Base-by-base conservation (phyloP, 2,329 filamentous ascomycete species). In the Dryadomyces quercivorus region DNA sequence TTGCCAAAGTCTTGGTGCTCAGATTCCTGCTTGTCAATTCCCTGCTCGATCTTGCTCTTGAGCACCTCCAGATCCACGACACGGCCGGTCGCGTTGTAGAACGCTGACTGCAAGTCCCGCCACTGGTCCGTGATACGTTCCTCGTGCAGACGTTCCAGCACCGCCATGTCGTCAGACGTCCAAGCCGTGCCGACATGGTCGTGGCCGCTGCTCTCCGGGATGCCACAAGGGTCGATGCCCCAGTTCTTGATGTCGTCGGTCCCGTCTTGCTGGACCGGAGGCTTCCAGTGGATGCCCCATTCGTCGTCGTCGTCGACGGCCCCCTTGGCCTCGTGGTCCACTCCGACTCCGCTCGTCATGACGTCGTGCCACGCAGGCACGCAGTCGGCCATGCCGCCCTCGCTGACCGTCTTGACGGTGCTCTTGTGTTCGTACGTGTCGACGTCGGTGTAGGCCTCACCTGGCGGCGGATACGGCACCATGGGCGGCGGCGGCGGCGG, bases 81-180 rank as follows among this genome's bases (percentile, higher is more conserved):
- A 7, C 68, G 63, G 4, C 72, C 72, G 0, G 71, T 74, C 47
- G 62, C 67, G 55, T 74, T 73, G 61, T 64, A 69, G 53, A 74
- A 73, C 50, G 67, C 68, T 34, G 70, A 69, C 57, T 75, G 72
- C 62, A 73, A 68, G 56, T 72, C 67, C 0, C 72, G 62, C 68
- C 69, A 73, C 22, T 64, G 64, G 31, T 62, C 62, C 2, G 34
- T 50, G 20, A 57, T 61, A 49, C 65, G 63, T 42, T 66, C 63
- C 52, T 64, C 63, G 56, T 52, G 44, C 50, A 55, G 36, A 12
- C 64, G 65, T 31, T 69, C 65, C 2, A 70, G 59, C 7, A 65
- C 55, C 2, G 64, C 69, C 4, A 74, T 64, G 5, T 72, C 61
- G 15, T 63, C 45, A 5, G 50, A 8, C 8, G 55, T 55, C 57